Conservation (phyloP, 208 protist genomes). For the Trypanosoma boissoni region DNA sequence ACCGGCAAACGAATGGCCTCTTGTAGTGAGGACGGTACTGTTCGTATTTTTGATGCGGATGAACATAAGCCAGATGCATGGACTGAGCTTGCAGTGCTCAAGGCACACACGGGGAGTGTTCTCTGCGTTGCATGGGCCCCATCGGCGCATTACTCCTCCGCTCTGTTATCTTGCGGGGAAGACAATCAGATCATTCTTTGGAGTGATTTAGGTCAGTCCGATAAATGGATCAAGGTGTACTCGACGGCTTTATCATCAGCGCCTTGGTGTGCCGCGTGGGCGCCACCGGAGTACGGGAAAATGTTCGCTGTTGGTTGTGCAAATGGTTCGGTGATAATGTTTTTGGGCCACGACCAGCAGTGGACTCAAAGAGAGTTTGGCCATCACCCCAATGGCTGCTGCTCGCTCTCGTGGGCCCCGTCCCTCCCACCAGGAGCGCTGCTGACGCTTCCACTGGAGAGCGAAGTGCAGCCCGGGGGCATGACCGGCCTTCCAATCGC, state of each 20-base stretch:
- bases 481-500: constrained; percentile 33
- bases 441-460: constrained; percentile 60
- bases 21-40: constrained; percentile 60
- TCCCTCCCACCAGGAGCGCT: constrained; percentile 65
- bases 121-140: constrained; percentile 80
- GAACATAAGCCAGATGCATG: not conserved
- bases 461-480: constrained; percentile 17
- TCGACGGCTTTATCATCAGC: constrained; percentile 31
- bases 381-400: constrained; percentile 49
- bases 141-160: constrained; percentile 43
- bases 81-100: constrained; percentile 16
- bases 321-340: constrained; percentile 61
- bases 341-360: constrained; percentile 49
- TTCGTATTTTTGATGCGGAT: constrained; percentile 46
- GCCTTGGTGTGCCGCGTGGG: constrained; percentile 72
- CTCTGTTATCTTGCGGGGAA: constrained; percentile 63
- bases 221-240: constrained; percentile 66
- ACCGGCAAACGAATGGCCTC: constrained; percentile 58
- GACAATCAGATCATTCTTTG: constrained; percentile 52
- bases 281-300: constrained; percentile 72
- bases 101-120: constrained; percentile 39
- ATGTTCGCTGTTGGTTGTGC: constrained; percentile 76
- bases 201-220: constrained; percentile 38
- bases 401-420: constrained; percentile 58
- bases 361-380: constrained; percentile 62